Evolutionary conservation across 2,329 filamentous ascomycete genomes (phyloP).

Genomic region (Xylariaceae sp.): DNA sequence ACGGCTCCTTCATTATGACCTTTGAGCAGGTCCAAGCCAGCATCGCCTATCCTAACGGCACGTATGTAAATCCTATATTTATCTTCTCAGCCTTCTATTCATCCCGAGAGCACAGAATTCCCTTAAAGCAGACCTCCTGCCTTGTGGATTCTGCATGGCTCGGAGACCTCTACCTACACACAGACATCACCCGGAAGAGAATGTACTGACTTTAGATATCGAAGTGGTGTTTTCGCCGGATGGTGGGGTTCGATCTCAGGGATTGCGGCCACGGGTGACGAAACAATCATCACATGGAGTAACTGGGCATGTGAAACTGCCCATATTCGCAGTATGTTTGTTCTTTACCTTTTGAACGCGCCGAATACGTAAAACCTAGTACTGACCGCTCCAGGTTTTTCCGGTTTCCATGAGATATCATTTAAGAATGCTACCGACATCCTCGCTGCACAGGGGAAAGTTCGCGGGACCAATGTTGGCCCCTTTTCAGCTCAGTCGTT

Average conservation of each 20-base stretch:
- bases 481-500: conserved; percentile 14
- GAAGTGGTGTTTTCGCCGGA: conserved; percentile 6
- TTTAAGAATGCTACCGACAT: conserved; percentile 14
- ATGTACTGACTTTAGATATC: background rate
- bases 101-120: no score
- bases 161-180: no score
- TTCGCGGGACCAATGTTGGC: background rate
- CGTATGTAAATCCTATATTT: background rate
- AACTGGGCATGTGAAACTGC: conserved; percentile 14
- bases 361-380: background rate
- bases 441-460: conserved; percentile 2
- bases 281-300: conserved; percentile 7
- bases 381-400: conserved; percentile 1
- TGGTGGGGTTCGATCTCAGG: conserved; percentile 6
- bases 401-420: conserved; percentile 15
- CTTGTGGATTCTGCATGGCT: no score
- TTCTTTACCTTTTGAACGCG: background rate
- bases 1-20: background rate
- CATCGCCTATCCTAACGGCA: conserved; percentile 14
- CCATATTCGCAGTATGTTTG: conserved; percentile 9
- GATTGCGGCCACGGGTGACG: background rate
- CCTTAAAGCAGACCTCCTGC: no score
- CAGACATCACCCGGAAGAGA: no score
- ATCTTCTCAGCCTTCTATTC: background rate
- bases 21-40: conserved; percentile 17